Conservation (phyloP, 1,139 yeast species). For the Blastobotrys capitulatus region DNA sequence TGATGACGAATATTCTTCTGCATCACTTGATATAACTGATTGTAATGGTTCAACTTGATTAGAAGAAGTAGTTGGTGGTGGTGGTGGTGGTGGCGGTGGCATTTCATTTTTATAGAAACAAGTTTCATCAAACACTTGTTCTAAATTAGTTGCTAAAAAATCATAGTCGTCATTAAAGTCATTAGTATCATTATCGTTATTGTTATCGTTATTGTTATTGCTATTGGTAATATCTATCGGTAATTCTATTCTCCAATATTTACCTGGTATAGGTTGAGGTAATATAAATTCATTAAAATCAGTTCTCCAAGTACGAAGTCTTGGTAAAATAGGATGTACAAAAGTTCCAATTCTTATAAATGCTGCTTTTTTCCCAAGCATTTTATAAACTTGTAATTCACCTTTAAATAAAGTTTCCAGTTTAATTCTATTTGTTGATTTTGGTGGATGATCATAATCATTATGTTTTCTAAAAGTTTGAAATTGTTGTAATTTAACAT, state of each 20-base stretch:
- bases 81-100: constrained; percentile 10
- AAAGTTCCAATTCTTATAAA: constrained; percentile 56
- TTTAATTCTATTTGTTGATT: constrained; percentile 13
- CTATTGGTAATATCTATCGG: neutral
- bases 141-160: constrained; percentile 15
- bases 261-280: constrained; percentile 63
- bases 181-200: constrained; percentile 5
- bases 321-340: constrained; percentile 62
- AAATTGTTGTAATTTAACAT: constrained; percentile 24
- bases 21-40: neutral
- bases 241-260: constrained; percentile 61
- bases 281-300: constrained; percentile 50
- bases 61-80: neutral
- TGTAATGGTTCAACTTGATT: neutral
- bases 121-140: constrained; percentile 19
- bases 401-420: constrained; percentile 39
- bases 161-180: constrained; percentile 11
- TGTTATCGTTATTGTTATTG: constrained; percentile 6
- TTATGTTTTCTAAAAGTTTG: constrained; percentile 12
- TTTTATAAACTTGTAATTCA: constrained; percentile 55
- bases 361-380: constrained; percentile 58
- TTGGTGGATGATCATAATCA: constrained; percentile 21
- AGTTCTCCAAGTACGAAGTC: constrained; percentile 51
- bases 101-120: constrained; percentile 19
- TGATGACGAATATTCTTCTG: constrained; percentile 16